Conservation (phyloP, 2,329 filamentous ascomycete genomes). For the Chaetomiaceae sp. region DNA sequence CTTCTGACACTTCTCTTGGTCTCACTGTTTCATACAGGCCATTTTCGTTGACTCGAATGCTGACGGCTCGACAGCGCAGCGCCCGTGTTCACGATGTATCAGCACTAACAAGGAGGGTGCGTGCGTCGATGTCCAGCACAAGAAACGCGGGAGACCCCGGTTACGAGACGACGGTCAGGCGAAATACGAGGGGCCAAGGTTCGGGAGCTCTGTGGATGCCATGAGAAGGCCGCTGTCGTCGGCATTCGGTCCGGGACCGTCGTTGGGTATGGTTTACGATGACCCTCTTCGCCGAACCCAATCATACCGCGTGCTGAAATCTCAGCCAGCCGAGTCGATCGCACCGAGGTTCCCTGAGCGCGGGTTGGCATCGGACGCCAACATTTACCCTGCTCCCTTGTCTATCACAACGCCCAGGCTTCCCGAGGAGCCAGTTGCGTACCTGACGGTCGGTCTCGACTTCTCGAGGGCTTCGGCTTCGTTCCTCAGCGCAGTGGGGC, state of each 20-base stretch:
- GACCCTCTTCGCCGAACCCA: conserved; percentile 43
- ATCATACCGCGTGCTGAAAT: conserved; percentile 52
- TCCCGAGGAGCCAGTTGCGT: conserved; percentile 55
- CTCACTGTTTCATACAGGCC: neutral
- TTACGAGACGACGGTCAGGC: conserved; percentile 67
- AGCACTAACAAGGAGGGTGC: conserved; percentile 75
- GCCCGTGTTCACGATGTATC: conserved; percentile 73
- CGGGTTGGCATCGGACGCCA: conserved; percentile 45
- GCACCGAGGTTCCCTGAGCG: conserved; percentile 49
- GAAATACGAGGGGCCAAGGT: conserved; percentile 51
- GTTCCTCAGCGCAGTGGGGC: conserved; percentile 54
- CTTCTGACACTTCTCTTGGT: neutral
- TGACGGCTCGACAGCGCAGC: conserved; percentile 53
- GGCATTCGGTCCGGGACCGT: conserved; percentile 45
- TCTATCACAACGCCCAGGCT: conserved; percentile 36
- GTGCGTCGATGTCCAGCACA: conserved; percentile 80
- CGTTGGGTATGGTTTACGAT: conserved; percentile 43
- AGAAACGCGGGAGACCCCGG: conserved; percentile 74
- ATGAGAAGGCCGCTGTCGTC: conserved; percentile 46
- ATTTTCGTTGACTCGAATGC: conserved; percentile 22
- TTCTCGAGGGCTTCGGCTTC: conserved; percentile 52
- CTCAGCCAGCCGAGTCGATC: conserved; percentile 46
- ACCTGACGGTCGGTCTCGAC: conserved; percentile 55
- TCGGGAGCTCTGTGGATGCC: conserved; percentile 43
- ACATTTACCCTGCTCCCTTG: conserved; percentile 44